Evolutionary conservation across 2,329 filamentous ascomycete genomes (phyloP).

Genomic region (Pyricularia pennisetigena): DNA sequence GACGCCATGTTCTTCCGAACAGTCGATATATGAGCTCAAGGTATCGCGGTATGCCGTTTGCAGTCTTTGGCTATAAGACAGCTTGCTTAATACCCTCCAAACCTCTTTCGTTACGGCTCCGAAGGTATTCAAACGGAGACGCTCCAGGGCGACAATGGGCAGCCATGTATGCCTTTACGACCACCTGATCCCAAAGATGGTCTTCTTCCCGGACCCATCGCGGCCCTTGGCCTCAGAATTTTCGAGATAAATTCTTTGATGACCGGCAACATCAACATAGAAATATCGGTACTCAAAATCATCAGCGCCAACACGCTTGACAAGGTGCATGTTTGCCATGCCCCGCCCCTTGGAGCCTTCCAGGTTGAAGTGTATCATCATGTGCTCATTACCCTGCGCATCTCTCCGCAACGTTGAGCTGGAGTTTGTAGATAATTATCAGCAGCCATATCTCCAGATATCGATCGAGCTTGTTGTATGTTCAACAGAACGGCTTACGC

Average conservation of each 20-base stretch:
- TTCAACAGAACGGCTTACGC: conserved; percentile 29
- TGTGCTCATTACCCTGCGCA: conserved; percentile 64
- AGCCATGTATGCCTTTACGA: conserved; percentile 8
- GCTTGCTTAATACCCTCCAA: not conserved
- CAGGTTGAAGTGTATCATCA: conserved; percentile 80
- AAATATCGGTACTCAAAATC: conserved; percentile 75
- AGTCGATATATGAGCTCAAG: not conserved
- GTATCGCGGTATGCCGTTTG: not conserved
- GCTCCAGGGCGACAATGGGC: not conserved
- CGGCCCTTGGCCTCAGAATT: conserved; percentile 38
- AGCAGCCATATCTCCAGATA: conserved; percentile 7
- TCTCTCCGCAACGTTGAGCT: conserved; percentile 63
- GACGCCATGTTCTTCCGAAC: not conserved
- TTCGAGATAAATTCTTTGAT: conserved; percentile 55
- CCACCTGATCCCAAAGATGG: conserved; percentile 56
- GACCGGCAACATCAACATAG: conserved; percentile 68
- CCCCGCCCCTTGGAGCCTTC: conserved; percentile 69
- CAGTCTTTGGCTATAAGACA: not conserved
- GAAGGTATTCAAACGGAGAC: not conserved
- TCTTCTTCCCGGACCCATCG: conserved; percentile 21
- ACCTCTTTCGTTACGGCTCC: not conserved
- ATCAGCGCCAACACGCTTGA: conserved; percentile 51
- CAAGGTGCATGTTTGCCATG: conserved; percentile 68
- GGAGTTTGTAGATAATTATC: not conserved
- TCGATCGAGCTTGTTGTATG: not conserved